phyloP scores from a whole-genome alignment of 257 asterid species.

The Anisodus acutangulus region DNA sequence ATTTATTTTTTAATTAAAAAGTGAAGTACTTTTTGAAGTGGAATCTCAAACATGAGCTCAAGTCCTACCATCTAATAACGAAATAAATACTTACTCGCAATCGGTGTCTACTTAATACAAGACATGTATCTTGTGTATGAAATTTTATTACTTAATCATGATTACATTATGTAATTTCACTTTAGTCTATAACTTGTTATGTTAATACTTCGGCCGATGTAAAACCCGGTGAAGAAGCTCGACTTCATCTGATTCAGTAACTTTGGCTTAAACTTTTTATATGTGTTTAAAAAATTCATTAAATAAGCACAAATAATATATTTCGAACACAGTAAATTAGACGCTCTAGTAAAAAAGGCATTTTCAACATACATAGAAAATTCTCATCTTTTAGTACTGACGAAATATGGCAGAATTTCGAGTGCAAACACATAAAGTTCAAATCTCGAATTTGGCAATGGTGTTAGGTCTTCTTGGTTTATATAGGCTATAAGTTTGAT shows the following conservation, averaged over 20 bases:
- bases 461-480: background rate
- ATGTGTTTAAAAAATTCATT: no score
- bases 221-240: background rate
- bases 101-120: background rate
- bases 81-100: background rate
- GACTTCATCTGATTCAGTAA: no score
- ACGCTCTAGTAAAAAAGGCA: background rate
- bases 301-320: no score
- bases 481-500: background rate
- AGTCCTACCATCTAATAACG: background rate
- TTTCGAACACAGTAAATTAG: no score
- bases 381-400: background rate
- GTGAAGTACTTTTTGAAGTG: background rate
- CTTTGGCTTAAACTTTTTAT: background rate
- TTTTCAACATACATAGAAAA: background rate
- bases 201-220: background rate
- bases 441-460: background rate
- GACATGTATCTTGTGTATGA: background rate
- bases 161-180: background rate
- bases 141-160: conserved; percentile 9
- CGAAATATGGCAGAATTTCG: background rate
- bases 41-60: background rate
- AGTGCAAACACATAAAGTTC: background rate
- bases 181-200: background rate
- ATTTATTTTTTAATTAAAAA: no score